Conservation (phyloP, 2,329 filamentous ascomycete genomes). For the Cercospora janseana region DNA sequence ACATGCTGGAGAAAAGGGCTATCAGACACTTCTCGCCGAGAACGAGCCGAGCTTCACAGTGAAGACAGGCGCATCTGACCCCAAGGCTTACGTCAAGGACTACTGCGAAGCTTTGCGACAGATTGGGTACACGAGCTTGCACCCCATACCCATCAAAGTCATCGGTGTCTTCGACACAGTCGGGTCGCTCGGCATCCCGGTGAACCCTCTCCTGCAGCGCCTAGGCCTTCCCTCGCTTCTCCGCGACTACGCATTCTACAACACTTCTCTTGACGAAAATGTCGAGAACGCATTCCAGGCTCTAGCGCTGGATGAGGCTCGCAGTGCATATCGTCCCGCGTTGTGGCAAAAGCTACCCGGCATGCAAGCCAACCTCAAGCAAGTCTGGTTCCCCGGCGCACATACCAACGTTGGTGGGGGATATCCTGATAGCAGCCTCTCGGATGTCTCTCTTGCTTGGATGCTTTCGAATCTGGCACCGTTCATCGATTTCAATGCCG, state of each 20-base stretch:
- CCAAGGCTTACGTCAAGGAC: conserved; percentile 28
- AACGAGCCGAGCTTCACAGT: conserved; percentile 18
- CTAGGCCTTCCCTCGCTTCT: conserved; percentile 31
- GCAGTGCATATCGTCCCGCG: conserved; percentile 51
- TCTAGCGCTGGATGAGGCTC: conserved; percentile 54
- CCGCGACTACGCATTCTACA: conserved; percentile 36
- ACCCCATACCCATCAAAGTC: conserved; percentile 27
- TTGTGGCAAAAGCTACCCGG: conserved; percentile 43
- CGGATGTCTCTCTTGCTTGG: conserved; percentile 42
- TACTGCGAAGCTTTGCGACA: conserved; percentile 28
- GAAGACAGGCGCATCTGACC: conserved; percentile 16
- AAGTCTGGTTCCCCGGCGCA: conserved; percentile 56
- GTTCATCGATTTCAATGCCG: conserved; percentile 37
- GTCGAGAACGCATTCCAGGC: conserved; percentile 57
- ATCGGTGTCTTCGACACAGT: conserved; percentile 54
- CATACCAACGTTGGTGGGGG: conserved; percentile 55
- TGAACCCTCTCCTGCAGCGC: conserved; percentile 36
- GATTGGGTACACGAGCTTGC: conserved; percentile 10
- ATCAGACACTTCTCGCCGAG: conserved; percentile 24
- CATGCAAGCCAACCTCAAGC: conserved; percentile 41
- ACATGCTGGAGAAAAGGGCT: conserved; percentile 29
- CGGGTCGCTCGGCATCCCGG: conserved; percentile 38
- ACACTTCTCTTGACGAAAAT: conserved; percentile 35
- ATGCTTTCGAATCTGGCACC: conserved; percentile 39
- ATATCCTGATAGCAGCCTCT: conserved; percentile 34